A percentile compares a stretch with the other conserved stretches of the same genome.
phyloP scores from a whole-genome alignment of 2,329 filamentous ascomycete species.

The Claviceps sp. region DNA sequence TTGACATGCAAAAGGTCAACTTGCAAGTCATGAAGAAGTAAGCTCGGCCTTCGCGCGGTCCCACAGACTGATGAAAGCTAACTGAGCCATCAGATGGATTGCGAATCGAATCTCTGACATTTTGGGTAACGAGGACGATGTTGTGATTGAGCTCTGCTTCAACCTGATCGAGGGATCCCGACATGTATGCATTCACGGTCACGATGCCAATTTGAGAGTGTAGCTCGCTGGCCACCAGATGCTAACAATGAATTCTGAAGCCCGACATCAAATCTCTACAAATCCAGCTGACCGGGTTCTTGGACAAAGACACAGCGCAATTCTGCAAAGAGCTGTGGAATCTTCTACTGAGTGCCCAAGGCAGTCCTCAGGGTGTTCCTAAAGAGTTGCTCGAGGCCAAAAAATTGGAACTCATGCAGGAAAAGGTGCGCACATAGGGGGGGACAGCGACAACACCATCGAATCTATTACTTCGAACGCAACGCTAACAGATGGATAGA shows the following conservation, averaged over 20 bases:
- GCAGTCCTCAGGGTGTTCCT: constrained; percentile 78
- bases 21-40: constrained; percentile 96
- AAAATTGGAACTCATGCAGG: constrained; percentile 85
- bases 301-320: constrained; percentile 75
- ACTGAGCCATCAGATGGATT: constrained; percentile 61
- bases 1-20: constrained; percentile 96
- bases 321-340: constrained; percentile 96
- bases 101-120: constrained; percentile 76
- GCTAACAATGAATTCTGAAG: constrained; percentile 31
- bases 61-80: constrained; percentile 5
- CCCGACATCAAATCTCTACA: constrained; percentile 93
- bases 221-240: constrained; percentile 19
- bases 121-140: constrained; percentile 85
- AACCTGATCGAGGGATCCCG: constrained; percentile 59
- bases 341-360: constrained; percentile 78
- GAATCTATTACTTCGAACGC: neutral
- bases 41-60: constrained; percentile 15
- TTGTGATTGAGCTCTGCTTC: constrained; percentile 76
- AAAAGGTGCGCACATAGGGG: constrained; percentile 52
- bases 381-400: constrained; percentile 93
- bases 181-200: constrained; percentile 38
- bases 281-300: constrained; percentile 86
- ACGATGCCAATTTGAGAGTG: neutral
- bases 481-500: constrained; percentile 30
- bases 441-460: no score